Evolutionary conservation across 441 rosid species (phyloP), one percentile per base, ranked within the genome.

Genomic region (Erodium texanum): DNA sequence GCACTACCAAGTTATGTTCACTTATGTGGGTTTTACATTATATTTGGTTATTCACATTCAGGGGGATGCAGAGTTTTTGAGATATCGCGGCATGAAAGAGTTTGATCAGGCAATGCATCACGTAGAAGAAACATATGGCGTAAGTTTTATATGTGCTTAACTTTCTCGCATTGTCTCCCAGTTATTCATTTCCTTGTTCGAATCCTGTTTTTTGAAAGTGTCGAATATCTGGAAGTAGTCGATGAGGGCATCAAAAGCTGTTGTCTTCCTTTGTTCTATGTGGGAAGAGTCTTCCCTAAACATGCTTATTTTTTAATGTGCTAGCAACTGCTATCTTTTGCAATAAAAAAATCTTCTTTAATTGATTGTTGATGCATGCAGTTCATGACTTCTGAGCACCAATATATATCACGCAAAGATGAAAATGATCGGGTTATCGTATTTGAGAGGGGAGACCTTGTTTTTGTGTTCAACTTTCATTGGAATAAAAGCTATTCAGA

Each of bases 351-450:
- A 54, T 4, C 70, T 59, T 23, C 23, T 29, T 38, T 64, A 43
- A 68, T 69, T 65, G n/a, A 71, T 27, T 65, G 24, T 69, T 69
- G 59, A 52, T 80, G 81, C 87, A 52, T 80, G 81, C 87, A 94
- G 99, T 91, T 94, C 85, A 94, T 94, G 97, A 89, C 93, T 68
- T 83, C 96, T 5, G 85, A 83, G 78, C 97, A 92, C 82, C 97
- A 83, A 79, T 94, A 83, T 77, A 82, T 92, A 69, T 91, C 99
- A 5, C 82, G 92, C 36, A 89, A 85, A 75, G 91, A 88, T 69
- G 94, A 89, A 81, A 88, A 89, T n/a, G 99, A 94, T 72, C 82
- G 84, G 77, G 66, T 85, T 32, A 79, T 94, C 64, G 93, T 87
- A 58, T 87, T 94, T 65, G 99, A 94, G 79, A 87, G 88, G 74